Evolutionary conservation across 148 eudicot species (phyloP), one percentile per base, ranked within the genome.

Genomic region (Fallopia convolvulus): DNA sequence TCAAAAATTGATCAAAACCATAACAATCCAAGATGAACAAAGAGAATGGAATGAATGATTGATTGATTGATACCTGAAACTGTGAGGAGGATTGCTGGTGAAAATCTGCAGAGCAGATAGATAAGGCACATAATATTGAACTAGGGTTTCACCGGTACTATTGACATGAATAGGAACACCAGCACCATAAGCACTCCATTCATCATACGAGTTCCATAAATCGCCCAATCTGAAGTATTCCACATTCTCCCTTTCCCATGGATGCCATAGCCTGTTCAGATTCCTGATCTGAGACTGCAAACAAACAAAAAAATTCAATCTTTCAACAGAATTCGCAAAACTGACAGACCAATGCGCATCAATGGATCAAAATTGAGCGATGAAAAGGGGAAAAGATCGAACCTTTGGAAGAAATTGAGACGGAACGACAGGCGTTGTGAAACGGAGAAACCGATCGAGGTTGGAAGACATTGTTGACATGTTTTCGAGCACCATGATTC

Each of bases 181-280:
- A 5, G 99, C 97, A 2, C 99, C 99, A 70, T 92, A 95, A 48
- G 91, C 97, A 84, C 99, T 95, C 97, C 97, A 92, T 88, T 95
- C 97, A 80, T 90, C 99, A 33, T 85, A 95, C 66, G 89, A 81
- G 66, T 89, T 86, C 99, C 99, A 95, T 9, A 95, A 87, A 86
- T 95, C 94, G 80, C 85, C 80, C 76, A 95, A 79, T 20, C 87
- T 86, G 61, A 92, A 92, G 70, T 80, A 95, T 60, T 92, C 94
- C 8, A 95, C 87, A 21, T 90, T 92, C 72, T 92, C 97, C 55
- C 97, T 87, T 14, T 91, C 97, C 91, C 97, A 92, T 1, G 99
- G 99, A 76, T 95, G 91, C 99, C 99, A 95, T 1, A 95, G 81
- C 81, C 76, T 91, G 68, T 95, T 95, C 41, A 95, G 79, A 23